Evolutionary conservation across 1,139 yeast genomes (phyloP), one percentile per base, ranked within the genome.

Genomic region (Kurtzmaniella quercitrusa): DNA sequence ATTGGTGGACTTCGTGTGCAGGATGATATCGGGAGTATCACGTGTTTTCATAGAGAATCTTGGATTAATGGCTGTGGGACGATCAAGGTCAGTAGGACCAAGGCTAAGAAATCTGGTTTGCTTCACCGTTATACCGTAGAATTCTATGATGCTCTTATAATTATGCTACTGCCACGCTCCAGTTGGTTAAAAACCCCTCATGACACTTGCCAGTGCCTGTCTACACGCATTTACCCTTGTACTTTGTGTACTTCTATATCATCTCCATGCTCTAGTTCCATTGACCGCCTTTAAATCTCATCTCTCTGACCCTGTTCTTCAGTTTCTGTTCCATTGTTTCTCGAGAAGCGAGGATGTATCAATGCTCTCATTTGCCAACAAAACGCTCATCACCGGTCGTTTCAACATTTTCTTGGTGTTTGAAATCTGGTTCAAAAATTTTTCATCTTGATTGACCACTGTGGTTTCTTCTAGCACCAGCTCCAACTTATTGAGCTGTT

Each of bases 401-500:
- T 29, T 29, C 14, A 21, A 23, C n/a, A 38, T 38, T 12, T 38
- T 38, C 15, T 25, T 31, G 19, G 38, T 34, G 6, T 18, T 29
- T n/a, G 44, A 27, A 6, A 34, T 31, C 33, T 27, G 41, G 10
- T 34, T 37, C 33, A 41, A 27, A 8, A 18, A 18, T 9, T 25
- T 15, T 19, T 41, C 34, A 3, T 33, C 31, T 10, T 16, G 41
- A 11, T 15, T 36, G 14, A 21, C 23, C 23, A 21, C 8, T 9
- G 11, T n/a, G 24, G 19, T 15, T 15, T 37, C 40, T 18, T 43
- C 46, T 14, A 17, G 7, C 2, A 41, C 25, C 36, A 27, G 37
- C 9, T 31, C 33, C 8, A 43, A n/a, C 18, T 39, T 37, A 25
- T 44, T 44, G 29, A 25, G 39, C 18, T 44, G 46, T 2, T 8